Evolutionary conservation across 106 monocot genomes (phyloP).

Genomic region (Amphibolis antarctica): DNA sequence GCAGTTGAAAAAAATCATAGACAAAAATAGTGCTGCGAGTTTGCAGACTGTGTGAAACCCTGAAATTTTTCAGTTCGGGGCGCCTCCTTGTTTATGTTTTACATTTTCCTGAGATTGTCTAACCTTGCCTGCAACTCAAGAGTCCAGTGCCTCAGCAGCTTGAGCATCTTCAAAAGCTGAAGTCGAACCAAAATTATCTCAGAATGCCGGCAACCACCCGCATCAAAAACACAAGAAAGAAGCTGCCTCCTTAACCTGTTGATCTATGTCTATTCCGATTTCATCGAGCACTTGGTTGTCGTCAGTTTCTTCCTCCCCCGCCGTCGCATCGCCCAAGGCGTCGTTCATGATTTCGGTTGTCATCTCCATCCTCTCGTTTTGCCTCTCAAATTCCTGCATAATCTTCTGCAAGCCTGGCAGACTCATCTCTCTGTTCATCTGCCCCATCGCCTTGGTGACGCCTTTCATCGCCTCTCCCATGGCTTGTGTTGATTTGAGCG

Average conservation of each 20-base stretch:
- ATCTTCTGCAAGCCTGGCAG: slow-evolving; percentile 85
- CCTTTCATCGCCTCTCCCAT: slow-evolving; percentile 99
- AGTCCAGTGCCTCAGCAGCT: slow-evolving; percentile 48
- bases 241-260: too few species aligned
- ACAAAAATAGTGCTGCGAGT: too few species aligned
- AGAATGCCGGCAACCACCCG: too few species aligned
- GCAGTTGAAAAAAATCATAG: too few species aligned
- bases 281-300: slow-evolving; percentile 93
- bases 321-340: slow-evolving; percentile 92
- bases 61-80: too few species aligned
- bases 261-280: slow-evolving; percentile 80
- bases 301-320: slow-evolving; percentile 85
- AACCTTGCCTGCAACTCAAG: slow-evolving; percentile 60
- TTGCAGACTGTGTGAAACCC: too few species aligned
- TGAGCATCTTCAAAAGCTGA: slow-evolving; percentile 76
- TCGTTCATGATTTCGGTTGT: slow-evolving; percentile 72
- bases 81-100: background rate
- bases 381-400: slow-evolving; percentile 88
- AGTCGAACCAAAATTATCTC: background rate
- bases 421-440: slow-evolving; percentile 95
- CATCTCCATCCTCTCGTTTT: slow-evolving; percentile 96
- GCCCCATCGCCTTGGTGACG: slow-evolving; percentile 95
- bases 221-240: too few species aligned
- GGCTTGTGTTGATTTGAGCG: slow-evolving; percentile 87
- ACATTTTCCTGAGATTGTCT: slow-evolving; percentile 78